These are phyloP conservation scores for Allomyces macrogynus DNA, from an alignment of 192 early-diverging fungal genomes.

Conservation along the genomic window DNA sequence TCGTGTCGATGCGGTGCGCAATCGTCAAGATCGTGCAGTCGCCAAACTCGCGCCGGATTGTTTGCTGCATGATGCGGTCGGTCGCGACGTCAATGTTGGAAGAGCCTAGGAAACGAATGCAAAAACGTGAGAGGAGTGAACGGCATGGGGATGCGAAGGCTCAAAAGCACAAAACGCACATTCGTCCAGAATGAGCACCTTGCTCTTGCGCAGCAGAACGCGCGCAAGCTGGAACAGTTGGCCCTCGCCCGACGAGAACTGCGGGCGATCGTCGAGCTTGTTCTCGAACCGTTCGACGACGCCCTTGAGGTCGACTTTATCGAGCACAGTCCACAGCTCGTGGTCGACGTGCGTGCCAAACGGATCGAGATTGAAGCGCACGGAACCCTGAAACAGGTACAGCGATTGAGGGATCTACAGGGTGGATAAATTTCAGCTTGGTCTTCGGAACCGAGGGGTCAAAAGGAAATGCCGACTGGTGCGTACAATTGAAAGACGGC, in stretches of 20 bases:
- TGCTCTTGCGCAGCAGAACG: constrained; percentile 24
- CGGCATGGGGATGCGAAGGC: no score
- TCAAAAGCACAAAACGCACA: no score
- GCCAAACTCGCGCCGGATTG: constrained; percentile 25
- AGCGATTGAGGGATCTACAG: no score
- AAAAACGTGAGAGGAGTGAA: no score
- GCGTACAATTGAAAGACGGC: constrained; percentile 52
- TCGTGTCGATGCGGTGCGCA: constrained; percentile 35
- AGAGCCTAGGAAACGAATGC: no score
- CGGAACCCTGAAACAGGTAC: no score
- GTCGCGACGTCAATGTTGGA: constrained; percentile 23
- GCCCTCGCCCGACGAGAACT: constrained; percentile 18
- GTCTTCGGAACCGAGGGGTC: no score
- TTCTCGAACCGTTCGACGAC: neutral
- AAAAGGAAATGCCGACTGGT: no score
- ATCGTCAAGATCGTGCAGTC: constrained; percentile 34
- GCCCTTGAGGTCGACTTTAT: constrained; percentile 15
- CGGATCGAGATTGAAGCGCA: constrained; percentile 52
- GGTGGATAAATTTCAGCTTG: no score
- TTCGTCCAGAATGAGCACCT: constrained; percentile 44
- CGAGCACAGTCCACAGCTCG: constrained; percentile 47
- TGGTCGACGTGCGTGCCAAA: constrained; percentile 31
- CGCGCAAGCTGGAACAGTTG: constrained; percentile 40
- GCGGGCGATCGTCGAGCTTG: no score
- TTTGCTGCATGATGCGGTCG: constrained; percentile 28